These are phyloP conservation scores for Xylariales sp. DNA, from an alignment of 2,329 filamentous ascomycete species.

Conservation along the genomic window DNA sequence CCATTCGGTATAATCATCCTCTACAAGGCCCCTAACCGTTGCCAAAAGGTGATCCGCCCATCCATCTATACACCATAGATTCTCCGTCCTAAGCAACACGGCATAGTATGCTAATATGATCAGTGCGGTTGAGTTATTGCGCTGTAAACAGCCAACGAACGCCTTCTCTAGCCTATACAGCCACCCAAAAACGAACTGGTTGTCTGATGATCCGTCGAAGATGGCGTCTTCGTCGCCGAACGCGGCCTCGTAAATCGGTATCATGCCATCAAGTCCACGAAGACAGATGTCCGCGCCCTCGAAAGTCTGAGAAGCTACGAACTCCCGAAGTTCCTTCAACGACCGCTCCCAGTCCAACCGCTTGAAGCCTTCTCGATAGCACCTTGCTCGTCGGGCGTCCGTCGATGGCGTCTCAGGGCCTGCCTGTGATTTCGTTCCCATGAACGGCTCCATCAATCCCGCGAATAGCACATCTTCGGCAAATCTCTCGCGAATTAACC, in stretches of 20 bases:
- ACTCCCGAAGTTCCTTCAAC: background rate
- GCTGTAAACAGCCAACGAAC: slow-evolving; percentile 4
- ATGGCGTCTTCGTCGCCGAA: slow-evolving; percentile 16
- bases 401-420: background rate
- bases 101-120: slow-evolving; percentile 22
- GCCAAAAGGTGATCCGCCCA: slow-evolving; percentile 14
- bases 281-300: slow-evolving; percentile 11
- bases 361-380: slow-evolving; percentile 8
- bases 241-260: slow-evolving; percentile 12
- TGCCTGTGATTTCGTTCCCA: background rate
- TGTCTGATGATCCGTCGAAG: slow-evolving; percentile 1
- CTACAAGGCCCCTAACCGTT: background rate
- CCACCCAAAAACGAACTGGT: slow-evolving; percentile 25
- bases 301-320: background rate
- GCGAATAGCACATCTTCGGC: slow-evolving; percentile 21
- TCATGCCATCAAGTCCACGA: slow-evolving; percentile 7
- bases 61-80: slow-evolving; percentile 13
- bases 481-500: slow-evolving; percentile 18
- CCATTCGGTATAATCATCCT: slow-evolving; percentile 12
- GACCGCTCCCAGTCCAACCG: slow-evolving; percentile 15
- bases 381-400: slow-evolving; percentile 2
- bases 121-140: slow-evolving; percentile 1
- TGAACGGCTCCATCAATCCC: slow-evolving; percentile 15
- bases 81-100: slow-evolving; percentile 17
- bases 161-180: slow-evolving; percentile 3